These are phyloP conservation scores for Rusavskia elegans DNA, from an alignment of 495 filamentous ascomycete genomes.

Conservation along the genomic window DNA sequence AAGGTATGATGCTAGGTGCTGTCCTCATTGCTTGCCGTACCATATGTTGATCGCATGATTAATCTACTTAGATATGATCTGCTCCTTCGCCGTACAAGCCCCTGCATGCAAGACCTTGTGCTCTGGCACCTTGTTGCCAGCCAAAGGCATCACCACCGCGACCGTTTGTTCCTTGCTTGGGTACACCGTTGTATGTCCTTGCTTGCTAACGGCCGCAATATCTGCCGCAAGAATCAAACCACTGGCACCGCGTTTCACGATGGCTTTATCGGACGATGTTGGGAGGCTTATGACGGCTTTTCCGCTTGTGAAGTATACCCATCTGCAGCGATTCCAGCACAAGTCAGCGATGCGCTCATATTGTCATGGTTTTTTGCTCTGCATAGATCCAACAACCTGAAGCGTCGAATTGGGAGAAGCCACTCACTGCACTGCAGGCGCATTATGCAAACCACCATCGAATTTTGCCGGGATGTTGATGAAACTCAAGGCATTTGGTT, in stretches of 20 bases:
- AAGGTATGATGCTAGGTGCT: too few species aligned
- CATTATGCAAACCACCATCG: slow-evolving; percentile 35
- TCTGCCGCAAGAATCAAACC: slow-evolving; percentile 35
- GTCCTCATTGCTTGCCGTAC: too few species aligned
- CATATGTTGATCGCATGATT: too few species aligned
- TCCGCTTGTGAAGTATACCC: slow-evolving; percentile 34
- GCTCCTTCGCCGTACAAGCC: slow-evolving; percentile 19
- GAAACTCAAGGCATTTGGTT: slow-evolving; percentile 21
- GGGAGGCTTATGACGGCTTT: slow-evolving; percentile 35
- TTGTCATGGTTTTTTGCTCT: background rate
- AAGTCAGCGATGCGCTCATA: background rate
- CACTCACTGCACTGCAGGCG: slow-evolving; percentile 32
- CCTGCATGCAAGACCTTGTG: slow-evolving; percentile 28
- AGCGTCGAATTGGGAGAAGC: background rate
- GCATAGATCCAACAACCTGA: background rate
- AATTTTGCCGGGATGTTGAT: slow-evolving; percentile 26
- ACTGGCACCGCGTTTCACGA: slow-evolving; percentile 26
- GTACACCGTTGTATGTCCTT: slow-evolving; percentile 33
- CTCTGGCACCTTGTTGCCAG: slow-evolving; percentile 19
- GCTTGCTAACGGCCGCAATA: slow-evolving; percentile 26
- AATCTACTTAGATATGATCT: background rate
- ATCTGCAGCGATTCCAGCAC: slow-evolving; percentile 17
- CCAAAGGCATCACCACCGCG: slow-evolving; percentile 26
- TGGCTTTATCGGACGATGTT: slow-evolving; percentile 22
- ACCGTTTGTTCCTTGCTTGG: slow-evolving; percentile 27